Evolutionary conservation across 2,329 filamentous ascomycete species (phyloP), one percentile per base, ranked within the genome.

Genomic region (Chaetomiaceae sp.): DNA sequence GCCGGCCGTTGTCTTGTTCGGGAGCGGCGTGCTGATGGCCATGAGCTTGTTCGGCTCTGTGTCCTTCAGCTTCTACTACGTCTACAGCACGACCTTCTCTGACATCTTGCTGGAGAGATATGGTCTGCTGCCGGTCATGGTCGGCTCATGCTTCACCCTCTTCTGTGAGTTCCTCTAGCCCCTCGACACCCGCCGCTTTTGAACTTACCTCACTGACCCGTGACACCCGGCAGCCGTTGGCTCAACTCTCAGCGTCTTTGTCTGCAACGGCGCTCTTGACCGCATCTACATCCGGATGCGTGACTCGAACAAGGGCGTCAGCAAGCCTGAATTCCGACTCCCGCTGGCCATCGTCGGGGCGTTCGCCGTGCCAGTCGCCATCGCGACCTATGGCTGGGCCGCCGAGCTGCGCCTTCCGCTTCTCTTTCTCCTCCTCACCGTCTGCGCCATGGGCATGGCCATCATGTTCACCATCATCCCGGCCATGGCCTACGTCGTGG

Each of bases 401-500:
- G 68, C 73, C 0, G 59, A 77, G 50, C 50, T 66, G 4, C 62
- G 49, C 0, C 61, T 73, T 3, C 70, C 72, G 0, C 58, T 77
- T 0, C 45, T 63, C 0, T 19, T 71, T 0, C 57, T 79, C 15
- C 61, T 81, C 0, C 22, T 70, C 0, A 59, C 66, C 0, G 66
- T 75, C 0, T 67, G 58, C 3, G n/a, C 73, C 1, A 59, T 77
- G 6, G 76, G 76, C 10, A 58, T 65, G 17, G 63, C 68, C 4
- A 58, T 76, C 2, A 62, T 74, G 39, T 58, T 79, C 2, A 65
- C 65, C 4, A 64, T 72, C 38, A 58, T 81, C 17, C 75, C 77
- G 0, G 46, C 79, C 2, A 72, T 70, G 46, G 69, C 75, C 0
- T 81, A 79, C 51, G 68, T 79, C 0, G 76, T 80, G 2, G 77